Evolutionary conservation across 2,329 filamentous ascomycete genomes (phyloP).

Genomic region (Colletotrichum caudatum): DNA sequence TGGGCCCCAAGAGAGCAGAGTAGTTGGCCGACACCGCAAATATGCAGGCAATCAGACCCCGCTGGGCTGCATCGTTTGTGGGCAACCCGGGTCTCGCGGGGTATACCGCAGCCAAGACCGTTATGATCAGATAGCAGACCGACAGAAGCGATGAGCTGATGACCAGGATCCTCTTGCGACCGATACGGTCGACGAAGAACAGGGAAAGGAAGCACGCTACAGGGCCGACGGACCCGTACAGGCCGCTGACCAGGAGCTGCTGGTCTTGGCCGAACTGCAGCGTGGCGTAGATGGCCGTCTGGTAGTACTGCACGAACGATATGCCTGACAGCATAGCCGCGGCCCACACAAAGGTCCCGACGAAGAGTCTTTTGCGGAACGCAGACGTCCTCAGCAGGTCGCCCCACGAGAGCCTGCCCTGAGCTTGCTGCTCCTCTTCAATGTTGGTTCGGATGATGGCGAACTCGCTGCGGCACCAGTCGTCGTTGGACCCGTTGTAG

Average conservation of each 20-base stretch:
- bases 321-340: slow-evolving; percentile 57
- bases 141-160: slow-evolving; percentile 52
- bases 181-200: slow-evolving; percentile 55
- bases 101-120: slow-evolving; percentile 53
- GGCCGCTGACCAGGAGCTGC: slow-evolving; percentile 55
- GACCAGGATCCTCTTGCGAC: slow-evolving; percentile 53
- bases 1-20: slow-evolving; percentile 53
- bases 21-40: slow-evolving; percentile 56
- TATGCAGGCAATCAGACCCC: slow-evolving; percentile 55
- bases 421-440: slow-evolving; percentile 48
- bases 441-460: slow-evolving; percentile 53
- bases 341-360: slow-evolving; percentile 56
- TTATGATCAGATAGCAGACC: slow-evolving; percentile 55
- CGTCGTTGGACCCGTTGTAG: slow-evolving; percentile 51
- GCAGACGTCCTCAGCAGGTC: slow-evolving; percentile 50
- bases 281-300: slow-evolving; percentile 57
- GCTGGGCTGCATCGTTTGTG: slow-evolving; percentile 54
- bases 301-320: slow-evolving; percentile 58
- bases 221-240: slow-evolving; percentile 54
- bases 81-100: slow-evolving; percentile 52
- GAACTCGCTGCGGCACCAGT: slow-evolving; percentile 53
- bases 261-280: slow-evolving; percentile 52
- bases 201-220: slow-evolving; percentile 53
- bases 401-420: slow-evolving; percentile 49
- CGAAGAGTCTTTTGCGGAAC: slow-evolving; percentile 54